Percentiles rank a stretch among this genome's conserved stretches.
Conservation (phyloP, 306 rosid species). For the Malus fusca region DNA sequence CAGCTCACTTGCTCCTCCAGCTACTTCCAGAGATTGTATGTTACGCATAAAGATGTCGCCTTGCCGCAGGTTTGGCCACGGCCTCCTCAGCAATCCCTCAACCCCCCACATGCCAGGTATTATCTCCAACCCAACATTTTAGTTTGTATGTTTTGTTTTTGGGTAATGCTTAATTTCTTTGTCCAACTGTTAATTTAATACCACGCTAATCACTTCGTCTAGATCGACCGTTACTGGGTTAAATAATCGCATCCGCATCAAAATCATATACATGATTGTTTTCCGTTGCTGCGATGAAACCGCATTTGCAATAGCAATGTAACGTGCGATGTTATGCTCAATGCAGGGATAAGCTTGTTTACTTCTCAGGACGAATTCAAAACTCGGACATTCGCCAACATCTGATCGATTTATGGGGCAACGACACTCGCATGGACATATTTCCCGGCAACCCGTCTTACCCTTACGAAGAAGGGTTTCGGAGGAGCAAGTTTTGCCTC, state of each 20-base stretch:
- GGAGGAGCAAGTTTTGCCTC: slow-evolving; percentile 31
- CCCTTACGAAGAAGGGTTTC: slow-evolving; percentile 26
- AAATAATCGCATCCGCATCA: too few species aligned
- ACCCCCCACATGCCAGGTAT: slow-evolving; percentile 18
- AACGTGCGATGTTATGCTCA: neutral
- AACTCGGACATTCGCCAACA: slow-evolving; percentile 22
- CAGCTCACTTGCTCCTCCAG: slow-evolving; percentile 34
- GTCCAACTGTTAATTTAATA: too few species aligned
- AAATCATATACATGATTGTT: too few species aligned
- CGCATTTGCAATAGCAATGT: neutral
- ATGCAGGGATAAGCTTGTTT: slow-evolving; percentile 27
- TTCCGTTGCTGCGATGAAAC: too few species aligned
- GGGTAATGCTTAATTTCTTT: neutral
- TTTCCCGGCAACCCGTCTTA: slow-evolving; percentile 6
- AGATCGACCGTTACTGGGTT: too few species aligned
- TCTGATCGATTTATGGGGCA: slow-evolving; percentile 23
- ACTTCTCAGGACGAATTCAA: slow-evolving; percentile 22
- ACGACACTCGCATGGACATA: slow-evolving; percentile 21
- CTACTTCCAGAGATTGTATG: slow-evolving; percentile 23
- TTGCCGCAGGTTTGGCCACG: slow-evolving; percentile 34
- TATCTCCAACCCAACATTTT: neutral
- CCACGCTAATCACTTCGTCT: too few species aligned
- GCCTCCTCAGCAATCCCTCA: slow-evolving; percentile 7
- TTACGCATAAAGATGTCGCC: slow-evolving; percentile 22
- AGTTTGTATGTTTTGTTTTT: neutral